phyloP scores from a whole-genome alignment of 306 rosid genomes.

The Trifolium subterraneum region DNA sequence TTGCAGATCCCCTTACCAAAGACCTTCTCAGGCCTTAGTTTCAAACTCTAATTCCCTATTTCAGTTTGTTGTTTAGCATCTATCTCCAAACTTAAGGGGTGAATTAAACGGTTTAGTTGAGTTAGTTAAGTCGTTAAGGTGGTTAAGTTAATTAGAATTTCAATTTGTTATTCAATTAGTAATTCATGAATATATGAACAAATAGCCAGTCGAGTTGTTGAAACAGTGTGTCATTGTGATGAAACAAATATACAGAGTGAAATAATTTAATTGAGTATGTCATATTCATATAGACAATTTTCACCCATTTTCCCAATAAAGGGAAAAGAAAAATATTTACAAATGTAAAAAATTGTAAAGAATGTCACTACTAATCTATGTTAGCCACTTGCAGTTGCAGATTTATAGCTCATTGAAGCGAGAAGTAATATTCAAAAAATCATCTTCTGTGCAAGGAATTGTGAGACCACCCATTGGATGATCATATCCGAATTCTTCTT shows the following conservation, averaged over 20 bases:
- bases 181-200: too few species aligned
- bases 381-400: not conserved
- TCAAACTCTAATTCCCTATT: not conserved
- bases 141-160: too few species aligned
- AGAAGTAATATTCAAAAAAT: not conserved
- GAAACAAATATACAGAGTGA: too few species aligned
- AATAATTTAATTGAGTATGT: too few species aligned
- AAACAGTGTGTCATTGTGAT: too few species aligned
- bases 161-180: too few species aligned
- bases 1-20: not conserved
- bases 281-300: too few species aligned
- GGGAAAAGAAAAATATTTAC: constrained; percentile 3
- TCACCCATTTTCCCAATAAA: not conserved
- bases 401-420: constrained; percentile 30
- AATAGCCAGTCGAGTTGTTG: too few species aligned
- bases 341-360: not conserved
- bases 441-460: not conserved
- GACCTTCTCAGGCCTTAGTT: not conserved
- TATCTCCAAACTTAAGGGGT: not conserved
- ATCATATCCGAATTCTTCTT: not conserved
- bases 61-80: not conserved
- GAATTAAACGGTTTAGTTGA: not conserved
- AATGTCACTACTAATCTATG: constrained; percentile 11
- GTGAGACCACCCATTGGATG: not conserved
- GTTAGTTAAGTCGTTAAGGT: too few species aligned